phyloP scores from a whole-genome alignment of 2,329 filamentous ascomycete genomes.

The Cladophialophora carrionii region DNA sequence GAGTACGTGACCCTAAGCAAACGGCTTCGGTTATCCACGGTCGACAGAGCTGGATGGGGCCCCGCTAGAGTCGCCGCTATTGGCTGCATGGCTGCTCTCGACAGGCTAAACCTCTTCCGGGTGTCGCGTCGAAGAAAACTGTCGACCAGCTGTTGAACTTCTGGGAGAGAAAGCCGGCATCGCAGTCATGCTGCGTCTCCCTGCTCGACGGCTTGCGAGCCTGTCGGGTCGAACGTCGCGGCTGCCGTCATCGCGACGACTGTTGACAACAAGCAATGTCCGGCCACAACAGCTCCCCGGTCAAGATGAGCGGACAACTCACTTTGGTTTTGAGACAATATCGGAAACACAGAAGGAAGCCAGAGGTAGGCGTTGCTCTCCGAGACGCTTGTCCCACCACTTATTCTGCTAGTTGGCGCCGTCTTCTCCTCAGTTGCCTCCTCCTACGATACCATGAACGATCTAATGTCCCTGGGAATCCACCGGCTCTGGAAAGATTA shows the following conservation, averaged over 20 bases:
- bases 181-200: constrained; percentile 22
- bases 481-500: constrained; percentile 97
- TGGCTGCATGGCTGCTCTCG: background rate
- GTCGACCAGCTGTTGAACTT: background rate
- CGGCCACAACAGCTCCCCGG: constrained; percentile 26
- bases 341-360: constrained; percentile 77
- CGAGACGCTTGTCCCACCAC: background rate
- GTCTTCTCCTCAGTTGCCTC: constrained; percentile 96
- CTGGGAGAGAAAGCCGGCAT: background rate
- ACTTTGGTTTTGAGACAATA: constrained; percentile 89
- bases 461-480: constrained; percentile 96
- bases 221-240: background rate
- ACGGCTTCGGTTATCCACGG: constrained; percentile 31
- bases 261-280: constrained; percentile 17
- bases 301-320: constrained; percentile 67
- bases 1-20: background rate
- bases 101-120: background rate
- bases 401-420: constrained; percentile 63
- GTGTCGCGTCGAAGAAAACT: background rate
- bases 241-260: constrained; percentile 7
- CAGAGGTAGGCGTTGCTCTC: constrained; percentile 53
- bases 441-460: constrained; percentile 98
- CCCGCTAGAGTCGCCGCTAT: background rate
- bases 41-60: background rate
- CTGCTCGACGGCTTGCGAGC: constrained; percentile 15